Conservation (phyloP, 2,329 filamentous ascomycete species). For the Thelonectria discophora region DNA sequence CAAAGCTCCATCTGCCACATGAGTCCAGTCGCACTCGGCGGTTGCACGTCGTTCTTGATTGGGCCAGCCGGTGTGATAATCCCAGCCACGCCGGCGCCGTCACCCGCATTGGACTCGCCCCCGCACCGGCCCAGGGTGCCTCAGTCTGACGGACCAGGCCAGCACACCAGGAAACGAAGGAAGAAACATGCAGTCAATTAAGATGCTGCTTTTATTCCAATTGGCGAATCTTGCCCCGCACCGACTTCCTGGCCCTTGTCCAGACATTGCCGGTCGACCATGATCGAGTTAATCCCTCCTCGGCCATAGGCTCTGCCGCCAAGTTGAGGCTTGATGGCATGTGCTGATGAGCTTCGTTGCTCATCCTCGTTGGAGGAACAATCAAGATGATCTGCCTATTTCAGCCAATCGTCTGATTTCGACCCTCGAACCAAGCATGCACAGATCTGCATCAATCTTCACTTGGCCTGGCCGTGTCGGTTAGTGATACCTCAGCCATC, state of each 20-base stretch:
- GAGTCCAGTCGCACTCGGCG: neutral
- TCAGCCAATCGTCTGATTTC: neutral
- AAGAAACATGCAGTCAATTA: slow-evolving; percentile 1
- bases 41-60: neutral
- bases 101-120: neutral
- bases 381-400: neutral
- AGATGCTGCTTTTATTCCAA: neutral
- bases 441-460: too few relatives aligned
- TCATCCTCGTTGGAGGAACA: neutral
- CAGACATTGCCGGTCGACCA: neutral
- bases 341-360: neutral
- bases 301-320: neutral
- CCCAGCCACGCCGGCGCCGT: neutral
- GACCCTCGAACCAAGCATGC: too few relatives aligned
- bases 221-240: neutral
- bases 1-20: neutral
- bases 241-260: neutral
- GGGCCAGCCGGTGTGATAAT: neutral
- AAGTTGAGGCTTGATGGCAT: neutral
- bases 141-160: neutral
- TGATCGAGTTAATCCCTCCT: too few relatives aligned
- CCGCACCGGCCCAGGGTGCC: neutral
- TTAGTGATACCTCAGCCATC: too few relatives aligned
- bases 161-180: neutral
- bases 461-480: neutral